phyloP scores from a whole-genome alignment of 2,329 filamentous ascomycete species.

The Tympanopsis confertula region DNA sequence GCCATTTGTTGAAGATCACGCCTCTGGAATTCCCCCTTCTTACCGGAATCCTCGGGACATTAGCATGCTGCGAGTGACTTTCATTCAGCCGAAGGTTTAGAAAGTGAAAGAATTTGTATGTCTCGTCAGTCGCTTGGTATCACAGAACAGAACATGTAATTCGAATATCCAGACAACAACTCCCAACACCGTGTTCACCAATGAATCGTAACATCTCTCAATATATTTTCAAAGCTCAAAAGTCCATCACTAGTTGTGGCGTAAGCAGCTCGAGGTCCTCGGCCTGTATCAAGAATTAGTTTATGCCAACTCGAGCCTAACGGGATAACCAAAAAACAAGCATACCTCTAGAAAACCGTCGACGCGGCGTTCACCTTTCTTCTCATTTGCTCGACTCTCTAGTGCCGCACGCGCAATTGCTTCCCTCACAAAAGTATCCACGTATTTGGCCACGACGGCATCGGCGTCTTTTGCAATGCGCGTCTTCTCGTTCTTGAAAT shows the following conservation, averaged over 20 bases:
- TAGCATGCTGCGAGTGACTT: too few relatives aligned
- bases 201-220: too few relatives aligned
- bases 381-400: conserved; percentile 42
- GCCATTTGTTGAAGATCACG: too few relatives aligned
- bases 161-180: too few relatives aligned
- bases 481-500: conserved; percentile 62
- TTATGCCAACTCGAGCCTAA: neutral
- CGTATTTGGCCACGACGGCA: conserved; percentile 66
- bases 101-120: too few relatives aligned
- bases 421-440: conserved; percentile 85
- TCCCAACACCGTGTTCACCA: too few relatives aligned
- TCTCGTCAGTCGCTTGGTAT: too few relatives aligned
- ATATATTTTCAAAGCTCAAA: too few relatives aligned
- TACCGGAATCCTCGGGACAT: too few relatives aligned
- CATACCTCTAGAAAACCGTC: conserved; percentile 65
- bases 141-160: too few relatives aligned
- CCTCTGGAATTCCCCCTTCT: too few relatives aligned
- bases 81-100: too few relatives aligned
- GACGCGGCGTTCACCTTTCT: conserved; percentile 15
- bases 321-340: conserved; percentile 5
- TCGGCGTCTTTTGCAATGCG: conserved; percentile 70
- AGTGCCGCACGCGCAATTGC: conserved; percentile 69
- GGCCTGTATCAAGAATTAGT: neutral
- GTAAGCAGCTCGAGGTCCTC: neutral
- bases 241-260: neutral